A percentile compares a stretch with the other conserved stretches of the same genome.
These are phyloP conservation scores for Apophysomyces ossiformis DNA, from an alignment of 371 early-diverging fungal genomes.

Conservation along the genomic window DNA sequence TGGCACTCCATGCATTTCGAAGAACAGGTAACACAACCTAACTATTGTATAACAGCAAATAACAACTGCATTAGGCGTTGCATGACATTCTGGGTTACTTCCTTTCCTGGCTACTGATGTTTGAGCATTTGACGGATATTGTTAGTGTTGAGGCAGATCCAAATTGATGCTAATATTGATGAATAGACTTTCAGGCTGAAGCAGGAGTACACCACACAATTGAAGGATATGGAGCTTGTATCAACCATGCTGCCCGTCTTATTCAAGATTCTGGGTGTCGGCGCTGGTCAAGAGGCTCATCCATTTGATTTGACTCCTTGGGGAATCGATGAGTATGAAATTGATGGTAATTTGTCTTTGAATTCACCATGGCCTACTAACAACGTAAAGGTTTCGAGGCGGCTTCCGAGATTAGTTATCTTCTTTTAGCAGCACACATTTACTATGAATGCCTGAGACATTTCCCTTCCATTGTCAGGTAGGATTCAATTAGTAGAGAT, in stretches of 20 bases:
- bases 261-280: slow-evolving; percentile 71
- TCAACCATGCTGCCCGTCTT: slow-evolving; percentile 62
- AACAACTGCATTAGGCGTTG: slow-evolving; percentile 14
- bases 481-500: background rate
- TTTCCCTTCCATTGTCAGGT: slow-evolving; percentile 76
- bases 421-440: slow-evolving; percentile 73
- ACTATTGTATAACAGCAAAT: background rate
- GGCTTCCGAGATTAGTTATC: slow-evolving; percentile 60
- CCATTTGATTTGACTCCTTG: slow-evolving; percentile 77
- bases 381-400: slow-evolving; percentile 51
- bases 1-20: slow-evolving; percentile 25
- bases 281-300: slow-evolving; percentile 36
- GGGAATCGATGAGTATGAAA: slow-evolving; percentile 69
- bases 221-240: slow-evolving; percentile 62
- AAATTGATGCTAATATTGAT: slow-evolving; percentile 10
- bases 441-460: slow-evolving; percentile 68
- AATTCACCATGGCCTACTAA: slow-evolving; percentile 1
- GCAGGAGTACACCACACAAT: slow-evolving; percentile 62
- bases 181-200: slow-evolving; percentile 78
- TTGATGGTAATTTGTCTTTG: slow-evolving; percentile 49
- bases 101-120: slow-evolving; percentile 73
- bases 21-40: slow-evolving; percentile 19
- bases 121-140: slow-evolving; percentile 82
- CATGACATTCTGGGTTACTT: slow-evolving; percentile 67
- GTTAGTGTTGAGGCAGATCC: slow-evolving; percentile 47